Percentiles rank a stretch among this genome's conserved stretches.
Conservation (phyloP, 768 basidiomycete genomes). For the Leccinum ochraceum region DNA sequence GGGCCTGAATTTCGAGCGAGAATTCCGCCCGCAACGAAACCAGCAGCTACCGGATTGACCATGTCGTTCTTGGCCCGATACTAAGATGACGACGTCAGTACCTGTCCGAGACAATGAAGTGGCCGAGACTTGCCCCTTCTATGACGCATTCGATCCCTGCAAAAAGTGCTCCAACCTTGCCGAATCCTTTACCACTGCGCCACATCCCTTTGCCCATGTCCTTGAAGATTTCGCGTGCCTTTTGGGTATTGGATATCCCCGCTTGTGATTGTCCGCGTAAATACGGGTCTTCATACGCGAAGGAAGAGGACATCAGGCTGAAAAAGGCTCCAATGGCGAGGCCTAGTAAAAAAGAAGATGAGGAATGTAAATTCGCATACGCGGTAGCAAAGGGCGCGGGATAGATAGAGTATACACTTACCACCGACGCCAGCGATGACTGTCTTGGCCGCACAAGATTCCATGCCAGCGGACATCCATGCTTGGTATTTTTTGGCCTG, state of each 20-base stretch:
- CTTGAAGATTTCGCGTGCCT: constrained; percentile 81
- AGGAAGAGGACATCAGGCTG: constrained; percentile 93
- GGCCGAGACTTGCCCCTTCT: constrained; percentile 70
- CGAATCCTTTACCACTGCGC: constrained; percentile 87
- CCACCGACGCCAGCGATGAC: constrained; percentile 81
- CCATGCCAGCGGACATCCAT: constrained; percentile 71
- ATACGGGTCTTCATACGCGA: constrained; percentile 93
- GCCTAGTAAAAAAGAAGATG: constrained; percentile 47
- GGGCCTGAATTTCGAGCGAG: constrained; percentile 89
- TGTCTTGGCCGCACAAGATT: constrained; percentile 85
- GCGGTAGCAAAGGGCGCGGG: not conserved
- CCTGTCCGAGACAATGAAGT: not conserved
- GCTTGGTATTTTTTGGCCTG: constrained; percentile 79
- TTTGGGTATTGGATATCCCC: constrained; percentile 65
- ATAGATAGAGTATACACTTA: constrained; percentile 39
- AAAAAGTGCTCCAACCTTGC: constrained; percentile 90
- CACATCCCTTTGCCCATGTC: constrained; percentile 96
- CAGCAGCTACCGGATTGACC: constrained; percentile 84
- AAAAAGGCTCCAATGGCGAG: constrained; percentile 94
- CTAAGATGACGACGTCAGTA: constrained; percentile 39
- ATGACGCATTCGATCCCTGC: constrained; percentile 96
- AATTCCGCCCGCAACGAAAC: constrained; percentile 88
- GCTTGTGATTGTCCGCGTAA: constrained; percentile 62
- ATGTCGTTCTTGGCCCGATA: constrained; percentile 97
- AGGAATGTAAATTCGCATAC: constrained; percentile 10